Conservation (phyloP, 768 basidiomycete genomes). For the Termitomyces sp. region DNA sequence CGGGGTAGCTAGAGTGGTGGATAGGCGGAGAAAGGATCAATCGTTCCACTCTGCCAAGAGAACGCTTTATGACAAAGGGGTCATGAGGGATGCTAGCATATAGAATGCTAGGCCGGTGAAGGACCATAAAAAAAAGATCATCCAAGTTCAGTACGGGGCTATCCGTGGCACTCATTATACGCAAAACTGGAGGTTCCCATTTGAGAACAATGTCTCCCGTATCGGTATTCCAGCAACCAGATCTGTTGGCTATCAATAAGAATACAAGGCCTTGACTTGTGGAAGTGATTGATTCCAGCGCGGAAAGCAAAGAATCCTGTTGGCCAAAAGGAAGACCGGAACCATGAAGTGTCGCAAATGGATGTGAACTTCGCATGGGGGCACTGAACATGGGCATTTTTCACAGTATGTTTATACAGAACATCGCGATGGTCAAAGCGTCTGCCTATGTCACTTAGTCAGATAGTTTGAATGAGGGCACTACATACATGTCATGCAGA, state of each 20-base stretch:
- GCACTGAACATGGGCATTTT: not conserved
- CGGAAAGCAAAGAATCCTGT: not conserved
- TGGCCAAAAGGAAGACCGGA: not conserved
- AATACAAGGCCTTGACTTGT: not conserved
- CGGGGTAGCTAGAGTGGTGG: not conserved
- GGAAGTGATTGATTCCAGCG: not conserved
- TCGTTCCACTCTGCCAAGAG: not conserved
- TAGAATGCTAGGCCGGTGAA: not conserved
- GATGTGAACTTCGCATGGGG: not conserved
- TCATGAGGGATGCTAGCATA: not conserved
- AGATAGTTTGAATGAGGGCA: not conserved
- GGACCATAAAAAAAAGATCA: not conserved
- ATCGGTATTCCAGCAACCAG: not conserved
- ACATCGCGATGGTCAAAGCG: not conserved
- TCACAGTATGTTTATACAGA: not conserved
- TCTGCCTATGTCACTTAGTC: not conserved
- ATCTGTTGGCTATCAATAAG: not conserved
- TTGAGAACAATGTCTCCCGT: not conserved
- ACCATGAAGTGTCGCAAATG: not conserved
- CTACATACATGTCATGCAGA: not conserved
- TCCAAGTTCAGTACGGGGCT: not conserved
- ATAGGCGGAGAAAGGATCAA: not conserved
- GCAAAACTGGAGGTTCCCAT: not conserved
- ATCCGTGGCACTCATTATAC: not conserved
- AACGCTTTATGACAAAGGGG: not conserved